phyloP scores from a whole-genome alignment of 257 asterid genomes.

The Sherardia arvensis region DNA sequence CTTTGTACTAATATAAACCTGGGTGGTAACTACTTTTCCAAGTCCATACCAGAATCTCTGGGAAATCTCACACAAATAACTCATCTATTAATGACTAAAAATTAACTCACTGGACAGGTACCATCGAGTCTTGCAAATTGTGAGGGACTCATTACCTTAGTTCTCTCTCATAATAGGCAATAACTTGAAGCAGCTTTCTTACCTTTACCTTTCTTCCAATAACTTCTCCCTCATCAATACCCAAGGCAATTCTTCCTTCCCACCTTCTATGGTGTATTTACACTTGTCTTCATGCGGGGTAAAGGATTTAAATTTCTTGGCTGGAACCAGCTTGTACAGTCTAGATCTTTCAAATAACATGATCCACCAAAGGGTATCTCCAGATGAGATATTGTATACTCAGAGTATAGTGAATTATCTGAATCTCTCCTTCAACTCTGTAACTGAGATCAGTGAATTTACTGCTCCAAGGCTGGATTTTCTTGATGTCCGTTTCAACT shows the following conservation, averaged over 20 bases:
- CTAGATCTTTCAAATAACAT: slow-evolving; percentile 15
- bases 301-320: background rate
- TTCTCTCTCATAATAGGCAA: slow-evolving; percentile 8
- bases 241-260: slow-evolving; percentile 1
- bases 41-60: slow-evolving; percentile 21
- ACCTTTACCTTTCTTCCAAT: slow-evolving; percentile 9
- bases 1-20: slow-evolving; percentile 7
- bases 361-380: slow-evolving; percentile 2
- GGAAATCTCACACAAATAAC: slow-evolving; percentile 14
- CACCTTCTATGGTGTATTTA: background rate
- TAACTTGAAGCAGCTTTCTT: slow-evolving; percentile 11
- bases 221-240: slow-evolving; percentile 6
- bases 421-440: slow-evolving; percentile 11
- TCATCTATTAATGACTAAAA: slow-evolving; percentile 5
- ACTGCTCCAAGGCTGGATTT: background rate
- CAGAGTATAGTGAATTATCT: background rate
- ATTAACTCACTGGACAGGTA: slow-evolving; percentile 14
- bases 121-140: slow-evolving; percentile 16
- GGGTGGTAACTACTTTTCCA: slow-evolving; percentile 10
- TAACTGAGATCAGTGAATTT: background rate
- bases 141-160: slow-evolving; percentile 11
- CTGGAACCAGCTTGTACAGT: background rate
- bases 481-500: slow-evolving; percentile 10
- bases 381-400: slow-evolving; percentile 4
- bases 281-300: slow-evolving; percentile 6